phyloP scores from a whole-genome alignment of 768 basidiomycete species.

The Naganishia vishniacii region DNA sequence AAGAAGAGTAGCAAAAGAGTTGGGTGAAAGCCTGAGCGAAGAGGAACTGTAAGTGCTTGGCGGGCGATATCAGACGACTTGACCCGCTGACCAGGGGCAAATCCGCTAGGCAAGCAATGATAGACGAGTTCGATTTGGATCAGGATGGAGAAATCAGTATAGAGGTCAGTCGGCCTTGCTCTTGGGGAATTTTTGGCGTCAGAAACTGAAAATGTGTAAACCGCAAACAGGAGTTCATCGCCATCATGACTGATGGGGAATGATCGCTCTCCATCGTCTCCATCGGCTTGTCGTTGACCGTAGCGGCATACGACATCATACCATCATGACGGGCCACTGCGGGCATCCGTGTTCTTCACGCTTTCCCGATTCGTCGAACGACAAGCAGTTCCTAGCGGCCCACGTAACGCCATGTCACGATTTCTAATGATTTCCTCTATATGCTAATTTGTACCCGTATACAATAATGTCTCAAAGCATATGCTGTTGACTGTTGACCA shows the following conservation, averaged over 20 bases:
- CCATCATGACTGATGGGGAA: conserved; percentile 88
- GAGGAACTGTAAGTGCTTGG: conserved; percentile 82
- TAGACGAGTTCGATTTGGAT: conserved; percentile 98
- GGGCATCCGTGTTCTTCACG: no score
- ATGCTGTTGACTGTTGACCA: neutral
- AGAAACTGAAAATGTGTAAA: neutral
- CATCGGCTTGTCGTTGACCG: neutral
- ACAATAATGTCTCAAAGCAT: neutral
- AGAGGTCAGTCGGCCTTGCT: conserved; percentile 17
- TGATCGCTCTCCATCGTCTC: conserved; percentile 10
- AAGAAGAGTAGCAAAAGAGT: conserved; percentile 88
- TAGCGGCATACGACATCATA: no score
- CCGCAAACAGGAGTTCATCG: conserved; percentile 81
- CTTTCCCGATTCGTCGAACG: no score
- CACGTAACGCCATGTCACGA: conserved; percentile 3
- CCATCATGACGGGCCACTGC: neutral
- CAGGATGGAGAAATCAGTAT: conserved; percentile 89
- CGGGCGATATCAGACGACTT: neutral
- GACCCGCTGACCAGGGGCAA: neutral
- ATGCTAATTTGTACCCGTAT: neutral
- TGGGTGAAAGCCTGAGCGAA: conserved; percentile 89
- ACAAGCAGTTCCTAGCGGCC: no score
- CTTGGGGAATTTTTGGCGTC: neutral
- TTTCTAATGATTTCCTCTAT: conserved; percentile 3
- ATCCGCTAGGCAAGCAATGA: conserved; percentile 86